Base-by-base conservation (phyloP, 2,329 filamentous ascomycete species). In the Exophiala phaeomuriformis region DNA sequence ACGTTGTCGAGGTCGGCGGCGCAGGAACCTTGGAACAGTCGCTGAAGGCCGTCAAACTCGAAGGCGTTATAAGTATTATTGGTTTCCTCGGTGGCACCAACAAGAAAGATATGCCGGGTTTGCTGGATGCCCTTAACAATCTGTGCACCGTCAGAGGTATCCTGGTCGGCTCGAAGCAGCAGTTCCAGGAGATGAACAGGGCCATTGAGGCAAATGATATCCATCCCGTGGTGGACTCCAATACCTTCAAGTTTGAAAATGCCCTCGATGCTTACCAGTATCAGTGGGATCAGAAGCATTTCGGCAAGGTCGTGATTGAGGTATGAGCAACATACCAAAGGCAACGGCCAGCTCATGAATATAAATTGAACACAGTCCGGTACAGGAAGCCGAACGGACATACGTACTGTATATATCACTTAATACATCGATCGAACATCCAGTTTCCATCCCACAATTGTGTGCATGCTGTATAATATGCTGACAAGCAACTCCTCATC, bases 1-100 rank as follows among this genome's bases (percentile, higher is more conserved):
- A 82, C 55, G 70, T 86, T 33, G 63, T 85, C 36, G 84, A 87
- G 61, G 77, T 86, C 10, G 83, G 81, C 7, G 84, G 84, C 0
- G 72, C 78, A 0, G 75, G 72, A 9, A 85, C 82, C 0, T 72
- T 86, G 57, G 61, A 69, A 2, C 74, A 84, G 64, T 84, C 45
- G 44, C 65, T 79, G 30, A 75, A 71, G 52, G 70, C 71, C 3
- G 60, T 75, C 31, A 66, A 66, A 27, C 70, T 77, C 12, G 76
- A 78, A 49, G 77, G 77, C 28, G 66, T 77, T 2, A 72, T 77
- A 58, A 67, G 64, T 42, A 71, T 79, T 51, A 76, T 78, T 9
- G 76, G 77, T 5, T 74, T 79, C 62, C 63, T 79, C 30, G 75
- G 72, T 7, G 73, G 73, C 8, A 65, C 64, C 36, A 67, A 56